A percentile compares a stretch with the other conserved stretches of the same genome.
phyloP scores from a whole-genome alignment of 331 rosid genomes.

The Quercus phellos region DNA sequence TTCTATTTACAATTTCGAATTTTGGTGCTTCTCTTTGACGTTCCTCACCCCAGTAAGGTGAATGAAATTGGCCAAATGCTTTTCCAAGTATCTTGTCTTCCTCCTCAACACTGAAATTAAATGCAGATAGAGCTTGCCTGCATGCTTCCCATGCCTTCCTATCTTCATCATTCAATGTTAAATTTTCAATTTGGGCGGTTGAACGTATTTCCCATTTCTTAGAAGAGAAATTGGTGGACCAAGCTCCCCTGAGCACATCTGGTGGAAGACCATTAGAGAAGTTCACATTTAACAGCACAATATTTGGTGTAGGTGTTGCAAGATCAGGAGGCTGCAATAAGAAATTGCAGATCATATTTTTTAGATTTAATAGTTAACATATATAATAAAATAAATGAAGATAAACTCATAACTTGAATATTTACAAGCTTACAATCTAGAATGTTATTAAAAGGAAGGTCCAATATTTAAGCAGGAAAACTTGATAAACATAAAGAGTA shows the following conservation, averaged over 20 bases:
- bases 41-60: conserved; percentile 96
- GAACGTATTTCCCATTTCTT: conserved; percentile 57
- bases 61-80: conserved; percentile 77
- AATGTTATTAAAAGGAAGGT: not conserved
- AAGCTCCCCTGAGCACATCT: conserved; percentile 21
- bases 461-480: not conserved
- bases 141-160: conserved; percentile 65
- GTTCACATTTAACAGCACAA: conserved; percentile 13
- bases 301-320: conserved; percentile 28
- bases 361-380: not conserved
- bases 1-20: conserved; percentile 40
- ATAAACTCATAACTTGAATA: not conserved
- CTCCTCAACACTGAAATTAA: conserved; percentile 59
- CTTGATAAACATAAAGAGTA: not conserved
- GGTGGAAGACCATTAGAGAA: conserved; percentile 23
- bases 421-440: not conserved
- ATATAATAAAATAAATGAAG: not conserved
- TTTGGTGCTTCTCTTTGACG: conserved; percentile 56
- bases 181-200: conserved; percentile 42
- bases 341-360: not conserved
- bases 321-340: conserved; percentile 40
- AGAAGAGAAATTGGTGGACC: conserved; percentile 25
- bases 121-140: conserved; percentile 46
- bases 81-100: conserved; percentile 81
- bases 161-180: conserved; percentile 45